These are phyloP conservation scores for Aegilops tauschii DNA, from an alignment of 176 grass and related monocot genomes.

Conservation along the genomic window DNA sequence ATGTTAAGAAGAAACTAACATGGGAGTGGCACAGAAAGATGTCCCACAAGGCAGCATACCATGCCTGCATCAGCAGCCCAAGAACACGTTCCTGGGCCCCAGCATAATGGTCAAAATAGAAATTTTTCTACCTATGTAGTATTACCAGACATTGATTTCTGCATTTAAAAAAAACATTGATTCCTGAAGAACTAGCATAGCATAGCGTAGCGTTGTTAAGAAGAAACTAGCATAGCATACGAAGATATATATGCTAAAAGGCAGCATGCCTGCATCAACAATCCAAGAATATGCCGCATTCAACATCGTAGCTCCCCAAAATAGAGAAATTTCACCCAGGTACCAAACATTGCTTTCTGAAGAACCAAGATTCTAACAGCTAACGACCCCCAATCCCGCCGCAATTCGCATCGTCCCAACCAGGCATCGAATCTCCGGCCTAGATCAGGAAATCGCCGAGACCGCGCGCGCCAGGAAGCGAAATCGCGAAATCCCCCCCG, in stretches of 20 bases:
- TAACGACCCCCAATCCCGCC: background rate
- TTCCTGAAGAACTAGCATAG: background rate
- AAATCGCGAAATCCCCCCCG: conserved; percentile 23
- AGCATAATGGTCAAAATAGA: background rate
- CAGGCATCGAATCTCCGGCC: background rate
- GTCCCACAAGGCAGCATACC: background rate
- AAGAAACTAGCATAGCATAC: no score
- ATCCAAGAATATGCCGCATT: background rate
- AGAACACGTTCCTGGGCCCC: background rate
- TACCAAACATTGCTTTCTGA: background rate
- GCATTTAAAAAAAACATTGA: background rate
- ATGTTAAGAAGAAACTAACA: background rate
- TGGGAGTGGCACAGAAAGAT: background rate
- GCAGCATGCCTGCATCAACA: background rate
- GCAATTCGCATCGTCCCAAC: background rate
- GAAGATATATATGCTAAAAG: no score
- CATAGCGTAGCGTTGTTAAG: no score
- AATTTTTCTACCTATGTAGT: background rate
- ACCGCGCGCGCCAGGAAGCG: conserved; percentile 56
- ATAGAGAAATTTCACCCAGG: background rate
- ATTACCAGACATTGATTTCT: background rate
- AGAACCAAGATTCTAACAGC: background rate
- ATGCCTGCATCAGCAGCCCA: background rate
- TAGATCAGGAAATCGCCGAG: background rate
- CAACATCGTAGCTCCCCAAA: background rate